A percentile compares a stretch with the other conserved stretches of the same genome.
Conservation (phyloP, 768 basidiomycete genomes). For the Phaffia tasmanica region DNA sequence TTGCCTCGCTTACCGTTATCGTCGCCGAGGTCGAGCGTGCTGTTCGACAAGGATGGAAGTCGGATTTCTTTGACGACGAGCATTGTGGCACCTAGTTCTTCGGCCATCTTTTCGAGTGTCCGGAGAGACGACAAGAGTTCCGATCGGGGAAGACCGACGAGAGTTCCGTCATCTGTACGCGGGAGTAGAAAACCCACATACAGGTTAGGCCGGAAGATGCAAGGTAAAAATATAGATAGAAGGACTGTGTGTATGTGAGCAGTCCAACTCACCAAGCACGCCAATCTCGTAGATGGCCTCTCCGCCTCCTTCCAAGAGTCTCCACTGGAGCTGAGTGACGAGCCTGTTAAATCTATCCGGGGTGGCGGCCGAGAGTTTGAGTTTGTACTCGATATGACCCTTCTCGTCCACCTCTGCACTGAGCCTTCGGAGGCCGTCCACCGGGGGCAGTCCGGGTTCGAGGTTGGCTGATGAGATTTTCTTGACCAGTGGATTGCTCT, state of each 20-base stretch:
- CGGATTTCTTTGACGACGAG: slow-evolving; percentile 74
- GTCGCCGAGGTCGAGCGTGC: slow-evolving; percentile 11
- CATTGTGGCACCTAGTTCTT: slow-evolving; percentile 83
- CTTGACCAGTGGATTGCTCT: not conserved
- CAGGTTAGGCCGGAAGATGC: not conserved
- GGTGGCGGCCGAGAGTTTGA: slow-evolving; percentile 22
- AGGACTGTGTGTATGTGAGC: not conserved
- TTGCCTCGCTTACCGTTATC: slow-evolving; percentile 13
- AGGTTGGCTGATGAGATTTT: not conserved
- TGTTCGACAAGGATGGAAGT: not conserved
- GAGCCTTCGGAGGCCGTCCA: slow-evolving; percentile 14
- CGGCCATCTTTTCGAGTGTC: slow-evolving; percentile 87
- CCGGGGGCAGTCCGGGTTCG: not conserved
- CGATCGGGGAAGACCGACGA: slow-evolving; percentile 59
- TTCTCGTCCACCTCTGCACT: slow-evolving; percentile 25
- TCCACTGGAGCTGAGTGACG: slow-evolving; percentile 93
- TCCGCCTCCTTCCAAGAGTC: slow-evolving; percentile 71
- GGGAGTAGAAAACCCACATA: not conserved
- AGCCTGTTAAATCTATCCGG: slow-evolving; percentile 45
- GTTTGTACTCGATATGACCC: slow-evolving; percentile 30
- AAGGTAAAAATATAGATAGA: not conserved
- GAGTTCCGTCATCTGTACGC: slow-evolving; percentile 64
- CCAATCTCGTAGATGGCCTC: slow-evolving; percentile 67
- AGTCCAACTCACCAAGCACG: slow-evolving; percentile 45
- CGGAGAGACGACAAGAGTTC: slow-evolving; percentile 73